phyloP scores from a whole-genome alignment of 495 filamentous ascomycete species.

The Evernia prunastri region DNA sequence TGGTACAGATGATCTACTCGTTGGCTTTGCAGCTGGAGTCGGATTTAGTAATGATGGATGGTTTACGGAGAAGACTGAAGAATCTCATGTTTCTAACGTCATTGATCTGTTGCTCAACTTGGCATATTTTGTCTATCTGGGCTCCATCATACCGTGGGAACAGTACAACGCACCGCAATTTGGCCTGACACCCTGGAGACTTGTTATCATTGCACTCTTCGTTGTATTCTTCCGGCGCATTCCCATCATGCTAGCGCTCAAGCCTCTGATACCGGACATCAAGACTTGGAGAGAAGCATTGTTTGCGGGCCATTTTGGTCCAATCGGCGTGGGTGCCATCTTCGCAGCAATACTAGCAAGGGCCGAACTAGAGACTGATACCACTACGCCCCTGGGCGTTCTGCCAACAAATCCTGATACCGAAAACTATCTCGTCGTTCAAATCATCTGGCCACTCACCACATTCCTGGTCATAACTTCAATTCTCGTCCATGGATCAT shows the following conservation, averaged over 20 bases:
- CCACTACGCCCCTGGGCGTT: slow-evolving; percentile 61
- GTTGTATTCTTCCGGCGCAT: slow-evolving; percentile 96
- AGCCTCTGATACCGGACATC: slow-evolving; percentile 91
- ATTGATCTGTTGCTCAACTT: slow-evolving; percentile 96
- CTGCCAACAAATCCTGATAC: slow-evolving; percentile 51
- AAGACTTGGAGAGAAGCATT: slow-evolving; percentile 98
- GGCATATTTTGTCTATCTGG: slow-evolving; percentile 96
- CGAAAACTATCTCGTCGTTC: slow-evolving; percentile 62
- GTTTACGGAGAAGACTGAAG: slow-evolving; percentile 98
- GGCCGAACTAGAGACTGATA: slow-evolving; percentile 72
- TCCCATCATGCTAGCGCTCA: slow-evolving; percentile 87
- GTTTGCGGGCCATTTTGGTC: slow-evolving; percentile 97
- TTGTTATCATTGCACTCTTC: slow-evolving; percentile 82
- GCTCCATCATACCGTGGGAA: slow-evolving; percentile 93
- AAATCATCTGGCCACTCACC: slow-evolving; percentile 92
- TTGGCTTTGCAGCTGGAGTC: slow-evolving; percentile 90
- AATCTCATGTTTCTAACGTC: slow-evolving; percentile 98
- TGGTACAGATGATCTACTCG: slow-evolving; percentile 91
- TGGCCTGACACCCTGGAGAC: slow-evolving; percentile 75
- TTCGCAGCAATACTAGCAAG: slow-evolving; percentile 90
- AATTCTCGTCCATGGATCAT: slow-evolving; percentile 94
- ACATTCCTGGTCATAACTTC: slow-evolving; percentile 91
- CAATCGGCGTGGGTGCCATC: slow-evolving; percentile 95
- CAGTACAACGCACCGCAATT: slow-evolving; percentile 66
- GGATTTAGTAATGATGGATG: slow-evolving; percentile 99